A percentile compares a stretch with the other conserved stretches of the same genome.
These are phyloP conservation scores for Trapa incisa DNA, from an alignment of 345 rosid species.

Conservation along the genomic window DNA sequence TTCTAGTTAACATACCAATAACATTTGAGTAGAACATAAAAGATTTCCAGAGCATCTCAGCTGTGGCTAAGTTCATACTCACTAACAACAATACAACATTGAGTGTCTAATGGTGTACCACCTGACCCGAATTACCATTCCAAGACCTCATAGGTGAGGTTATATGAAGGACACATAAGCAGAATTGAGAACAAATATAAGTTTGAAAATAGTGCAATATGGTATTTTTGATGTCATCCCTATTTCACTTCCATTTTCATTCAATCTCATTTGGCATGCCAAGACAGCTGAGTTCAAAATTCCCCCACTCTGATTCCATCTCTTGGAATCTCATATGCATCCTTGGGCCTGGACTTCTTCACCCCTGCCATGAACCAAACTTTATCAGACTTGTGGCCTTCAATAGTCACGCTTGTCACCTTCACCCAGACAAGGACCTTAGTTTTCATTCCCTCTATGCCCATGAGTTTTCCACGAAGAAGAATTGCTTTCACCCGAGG, in stretches of 20 bases:
- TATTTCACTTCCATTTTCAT: not conserved
- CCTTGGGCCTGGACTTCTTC: slow-evolving; percentile 67
- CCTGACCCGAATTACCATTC: not conserved
- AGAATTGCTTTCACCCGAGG: slow-evolving; percentile 73
- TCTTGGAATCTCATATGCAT: slow-evolving; percentile 47
- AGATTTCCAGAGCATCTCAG: too few relatives aligned
- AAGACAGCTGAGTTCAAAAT: slow-evolving; percentile 27
- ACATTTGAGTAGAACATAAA: too few relatives aligned
- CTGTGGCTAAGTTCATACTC: not conserved
- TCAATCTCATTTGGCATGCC: not conserved
- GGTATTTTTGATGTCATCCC: not conserved
- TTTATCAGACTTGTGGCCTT: slow-evolving; percentile 73
- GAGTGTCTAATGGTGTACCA: not conserved
- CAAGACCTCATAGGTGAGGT: not conserved
- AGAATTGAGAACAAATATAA: not conserved
- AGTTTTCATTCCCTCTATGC: slow-evolving; percentile 92
- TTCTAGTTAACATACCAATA: too few relatives aligned
- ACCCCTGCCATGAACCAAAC: slow-evolving; percentile 94
- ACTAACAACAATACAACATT: not conserved
- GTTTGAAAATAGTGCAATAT: not conserved
- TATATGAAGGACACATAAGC: not conserved
- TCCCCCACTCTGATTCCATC: slow-evolving; percentile 56
- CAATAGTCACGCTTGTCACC: slow-evolving; percentile 59
- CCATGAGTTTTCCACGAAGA: slow-evolving; percentile 56
- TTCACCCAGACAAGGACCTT: slow-evolving; percentile 90